Conservation (phyloP, 176 grass and related monocot genomes). For the Bolboschoenus planiculmis region DNA sequence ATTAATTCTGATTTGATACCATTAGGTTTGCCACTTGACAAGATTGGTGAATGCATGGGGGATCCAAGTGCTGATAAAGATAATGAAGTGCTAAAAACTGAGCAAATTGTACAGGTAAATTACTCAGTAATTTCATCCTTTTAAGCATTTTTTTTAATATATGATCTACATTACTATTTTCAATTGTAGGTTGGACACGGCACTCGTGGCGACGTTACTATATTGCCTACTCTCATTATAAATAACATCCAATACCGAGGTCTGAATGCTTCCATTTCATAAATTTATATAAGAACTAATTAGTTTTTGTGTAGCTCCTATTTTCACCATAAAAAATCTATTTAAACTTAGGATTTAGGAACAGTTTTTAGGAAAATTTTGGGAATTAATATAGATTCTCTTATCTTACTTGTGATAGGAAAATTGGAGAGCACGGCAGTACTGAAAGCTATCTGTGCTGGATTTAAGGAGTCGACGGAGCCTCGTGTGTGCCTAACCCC, state of each 20-base stretch:
- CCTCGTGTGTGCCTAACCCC: conserved; percentile 73
- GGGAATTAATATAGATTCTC: background rate
- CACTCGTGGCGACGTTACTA: conserved; percentile 67
- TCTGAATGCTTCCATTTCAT: background rate
- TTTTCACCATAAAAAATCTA: conserved; percentile 6
- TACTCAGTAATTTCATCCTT: background rate
- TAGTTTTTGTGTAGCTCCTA: background rate
- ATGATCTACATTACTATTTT: background rate
- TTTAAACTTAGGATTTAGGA: background rate
- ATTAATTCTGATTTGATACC: background rate
- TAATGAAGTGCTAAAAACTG: conserved; percentile 66
- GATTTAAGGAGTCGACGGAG: conserved; percentile 72
- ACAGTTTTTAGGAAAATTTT: background rate
- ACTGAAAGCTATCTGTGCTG: conserved; percentile 83
- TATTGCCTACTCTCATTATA: conserved; percentile 82
- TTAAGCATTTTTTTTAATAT: background rate
- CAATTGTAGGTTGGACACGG: conserved; percentile 52
- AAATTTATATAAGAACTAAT: background rate
- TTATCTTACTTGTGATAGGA: conserved; percentile 18
- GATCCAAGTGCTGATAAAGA: conserved; percentile 59
- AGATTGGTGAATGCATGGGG: conserved; percentile 70
- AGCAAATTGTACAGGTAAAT: conserved; percentile 67
- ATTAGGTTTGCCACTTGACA: conserved; percentile 53
- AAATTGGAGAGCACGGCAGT: conserved; percentile 61
- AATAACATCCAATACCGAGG: conserved; percentile 91